These are phyloP conservation scores for Mortierella hygrophila DNA, from an alignment of 192 early-diverging fungal genomes.

Conservation along the genomic window DNA sequence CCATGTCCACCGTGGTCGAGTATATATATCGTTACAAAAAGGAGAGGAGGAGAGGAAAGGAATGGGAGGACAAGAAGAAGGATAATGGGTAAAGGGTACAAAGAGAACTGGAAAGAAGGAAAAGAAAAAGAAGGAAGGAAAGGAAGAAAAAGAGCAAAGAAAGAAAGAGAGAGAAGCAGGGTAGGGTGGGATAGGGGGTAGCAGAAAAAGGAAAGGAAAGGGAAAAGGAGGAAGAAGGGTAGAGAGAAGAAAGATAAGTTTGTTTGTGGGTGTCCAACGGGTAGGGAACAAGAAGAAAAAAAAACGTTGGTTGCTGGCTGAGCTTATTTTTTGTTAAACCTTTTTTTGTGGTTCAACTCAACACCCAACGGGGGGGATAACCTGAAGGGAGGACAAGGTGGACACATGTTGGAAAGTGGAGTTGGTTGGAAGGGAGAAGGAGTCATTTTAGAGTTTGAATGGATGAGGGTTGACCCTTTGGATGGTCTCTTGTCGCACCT, in stretches of 20 bases:
- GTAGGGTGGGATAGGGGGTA: background rate
- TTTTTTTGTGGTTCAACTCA: background rate
- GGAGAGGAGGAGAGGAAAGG: background rate
- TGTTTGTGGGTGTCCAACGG: background rate
- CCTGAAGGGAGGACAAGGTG: background rate
- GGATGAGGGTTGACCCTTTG: conserved; percentile 1
- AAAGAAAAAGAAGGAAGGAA: background rate
- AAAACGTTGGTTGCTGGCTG: background rate
- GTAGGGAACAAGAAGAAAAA: background rate
- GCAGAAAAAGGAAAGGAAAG: background rate
- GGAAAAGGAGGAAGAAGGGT: background rate
- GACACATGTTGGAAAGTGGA: background rate
- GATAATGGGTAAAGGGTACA: background rate
- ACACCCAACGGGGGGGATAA: background rate
- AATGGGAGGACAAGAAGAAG: background rate
- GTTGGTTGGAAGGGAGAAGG: background rate
- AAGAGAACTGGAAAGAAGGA: background rate
- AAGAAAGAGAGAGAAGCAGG: background rate
- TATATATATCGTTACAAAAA: conserved; percentile 7
- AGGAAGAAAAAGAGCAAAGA: background rate
- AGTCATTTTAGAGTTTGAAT: background rate
- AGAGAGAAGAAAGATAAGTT: background rate
- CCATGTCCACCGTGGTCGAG: background rate
- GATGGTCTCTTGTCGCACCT: background rate
- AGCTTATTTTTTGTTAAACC: background rate